phyloP scores from a whole-genome alignment of 371 early-diverging fungal species.

The Mucor saturninus region DNA sequence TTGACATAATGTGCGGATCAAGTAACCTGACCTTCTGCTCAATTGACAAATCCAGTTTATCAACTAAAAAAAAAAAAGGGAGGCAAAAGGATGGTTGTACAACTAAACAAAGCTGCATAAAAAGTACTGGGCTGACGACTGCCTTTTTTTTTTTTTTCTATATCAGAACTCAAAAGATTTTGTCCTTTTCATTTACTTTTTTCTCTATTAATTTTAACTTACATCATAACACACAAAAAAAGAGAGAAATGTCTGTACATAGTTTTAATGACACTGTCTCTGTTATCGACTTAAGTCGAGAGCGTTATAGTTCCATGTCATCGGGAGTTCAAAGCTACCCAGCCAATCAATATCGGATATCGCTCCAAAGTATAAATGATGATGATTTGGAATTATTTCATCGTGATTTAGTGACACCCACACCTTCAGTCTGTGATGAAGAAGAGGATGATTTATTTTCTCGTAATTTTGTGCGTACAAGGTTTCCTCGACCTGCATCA shows the following conservation, averaged over 20 bases:
- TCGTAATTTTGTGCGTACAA: conserved; percentile 10
- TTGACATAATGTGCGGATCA: neutral
- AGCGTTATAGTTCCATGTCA: conserved; percentile 8
- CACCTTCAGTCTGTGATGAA: conserved; percentile 21
- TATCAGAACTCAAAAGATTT: neutral
- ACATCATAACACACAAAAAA: neutral
- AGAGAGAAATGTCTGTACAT: conserved; percentile 11
- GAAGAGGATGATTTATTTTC: conserved; percentile 13
- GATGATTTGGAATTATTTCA: conserved; percentile 25
- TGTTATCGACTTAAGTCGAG: conserved; percentile 16
- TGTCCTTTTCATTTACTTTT: conserved; percentile 2
- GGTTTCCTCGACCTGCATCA: conserved; percentile 9
- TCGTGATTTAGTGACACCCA: conserved; percentile 26
- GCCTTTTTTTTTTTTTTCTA: neutral
- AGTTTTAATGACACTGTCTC: conserved; percentile 11
- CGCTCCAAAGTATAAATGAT: conserved; percentile 27
- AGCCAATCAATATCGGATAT: conserved; percentile 17
- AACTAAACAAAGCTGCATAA: neutral
- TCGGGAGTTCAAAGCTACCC: neutral
- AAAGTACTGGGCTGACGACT: neutral
- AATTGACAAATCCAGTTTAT: neutral
- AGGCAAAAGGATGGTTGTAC: neutral
- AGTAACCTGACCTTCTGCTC: neutral
- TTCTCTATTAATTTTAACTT: neutral
- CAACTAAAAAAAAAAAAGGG: neutral